Evolutionary conservation across 345 rosid genomes (phyloP).

Genomic region (Moringa oleifera): DNA sequence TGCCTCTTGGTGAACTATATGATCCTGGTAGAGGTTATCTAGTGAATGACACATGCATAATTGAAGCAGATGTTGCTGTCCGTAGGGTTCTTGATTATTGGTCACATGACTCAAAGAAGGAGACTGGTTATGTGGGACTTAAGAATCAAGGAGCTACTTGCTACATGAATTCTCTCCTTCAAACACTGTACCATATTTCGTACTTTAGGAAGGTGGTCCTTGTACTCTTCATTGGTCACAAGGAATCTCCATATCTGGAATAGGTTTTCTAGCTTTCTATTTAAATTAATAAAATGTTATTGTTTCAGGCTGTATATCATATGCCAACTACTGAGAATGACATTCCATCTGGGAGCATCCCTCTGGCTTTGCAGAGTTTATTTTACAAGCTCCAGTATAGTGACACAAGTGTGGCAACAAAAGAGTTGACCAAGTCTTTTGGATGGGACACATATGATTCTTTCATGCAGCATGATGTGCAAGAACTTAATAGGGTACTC

Average conservation of each 20-base stretch:
- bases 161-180: conserved; percentile 65
- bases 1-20: conserved; percentile 55
- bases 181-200: conserved; percentile 53
- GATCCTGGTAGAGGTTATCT: conserved; percentile 51
- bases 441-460: conserved; percentile 44
- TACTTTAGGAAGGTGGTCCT: conserved; percentile 53
- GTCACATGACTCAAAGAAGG: conserved; percentile 62
- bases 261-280: not conserved
- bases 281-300: not conserved
- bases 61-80: conserved; percentile 67
- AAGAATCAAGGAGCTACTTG: conserved; percentile 75
- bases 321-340: conserved; percentile 77
- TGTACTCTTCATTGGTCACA: not conserved
- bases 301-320: conserved; percentile 57
- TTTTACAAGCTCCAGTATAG: conserved; percentile 50
- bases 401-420: conserved; percentile 54
- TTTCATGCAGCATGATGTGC: conserved; percentile 59
- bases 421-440: conserved; percentile 52
- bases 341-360: conserved; percentile 58
- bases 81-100: conserved; percentile 53
- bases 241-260: not conserved
- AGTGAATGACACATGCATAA: conserved; percentile 38
- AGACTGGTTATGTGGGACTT: conserved; percentile 64
- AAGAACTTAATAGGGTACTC: conserved; percentile 51
- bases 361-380: conserved; percentile 48